phyloP scores from a whole-genome alignment of 495 filamentous ascomycete genomes.

The Lasiosphaeriaceae sp. region DNA sequence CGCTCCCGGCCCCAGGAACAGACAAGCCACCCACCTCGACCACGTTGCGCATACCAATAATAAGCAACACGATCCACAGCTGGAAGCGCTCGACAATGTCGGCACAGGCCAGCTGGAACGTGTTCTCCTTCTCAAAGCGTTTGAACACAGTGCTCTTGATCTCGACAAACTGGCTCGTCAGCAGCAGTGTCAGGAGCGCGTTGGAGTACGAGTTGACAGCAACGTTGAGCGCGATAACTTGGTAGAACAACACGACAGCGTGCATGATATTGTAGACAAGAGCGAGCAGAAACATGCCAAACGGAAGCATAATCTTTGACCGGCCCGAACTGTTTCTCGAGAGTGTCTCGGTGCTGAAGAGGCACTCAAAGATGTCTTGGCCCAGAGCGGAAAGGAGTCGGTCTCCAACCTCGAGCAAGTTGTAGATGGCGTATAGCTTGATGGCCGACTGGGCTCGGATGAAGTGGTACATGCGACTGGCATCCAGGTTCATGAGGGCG shows the following conservation, averaged over 20 bases:
- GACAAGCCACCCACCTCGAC: conserved; percentile 80
- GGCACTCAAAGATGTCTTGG: conserved; percentile 92
- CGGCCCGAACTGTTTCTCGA: conserved; percentile 82
- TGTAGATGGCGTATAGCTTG: conserved; percentile 98
- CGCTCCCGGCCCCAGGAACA: conserved; percentile 40
- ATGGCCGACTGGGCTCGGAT: conserved; percentile 95
- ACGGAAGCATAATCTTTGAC: conserved; percentile 85
- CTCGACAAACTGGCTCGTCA: conserved; percentile 97
- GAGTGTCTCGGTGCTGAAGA: conserved; percentile 88
- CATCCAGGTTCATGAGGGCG: conserved; percentile 87
- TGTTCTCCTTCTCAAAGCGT: conserved; percentile 94
- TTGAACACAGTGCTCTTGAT: conserved; percentile 98
- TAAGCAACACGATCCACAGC: conserved; percentile 92
- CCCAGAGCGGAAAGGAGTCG: conserved; percentile 84
- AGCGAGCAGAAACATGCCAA: conserved; percentile 86
- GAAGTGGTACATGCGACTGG: conserved; percentile 96
- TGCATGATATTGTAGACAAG: conserved; percentile 85
- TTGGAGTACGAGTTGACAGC: conserved; percentile 99
- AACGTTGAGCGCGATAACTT: conserved; percentile 95
- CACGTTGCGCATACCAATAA: conserved; percentile 92
- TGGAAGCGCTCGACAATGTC: conserved; percentile 98
- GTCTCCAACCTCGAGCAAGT: conserved; percentile 87
- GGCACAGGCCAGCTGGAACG: conserved; percentile 94
- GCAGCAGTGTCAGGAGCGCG: conserved; percentile 80
- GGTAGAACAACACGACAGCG: conserved; percentile 85